These are phyloP conservation scores for Globisporangium paddicum DNA, from an alignment of 352 stramenopile species.

Conservation along the genomic window DNA sequence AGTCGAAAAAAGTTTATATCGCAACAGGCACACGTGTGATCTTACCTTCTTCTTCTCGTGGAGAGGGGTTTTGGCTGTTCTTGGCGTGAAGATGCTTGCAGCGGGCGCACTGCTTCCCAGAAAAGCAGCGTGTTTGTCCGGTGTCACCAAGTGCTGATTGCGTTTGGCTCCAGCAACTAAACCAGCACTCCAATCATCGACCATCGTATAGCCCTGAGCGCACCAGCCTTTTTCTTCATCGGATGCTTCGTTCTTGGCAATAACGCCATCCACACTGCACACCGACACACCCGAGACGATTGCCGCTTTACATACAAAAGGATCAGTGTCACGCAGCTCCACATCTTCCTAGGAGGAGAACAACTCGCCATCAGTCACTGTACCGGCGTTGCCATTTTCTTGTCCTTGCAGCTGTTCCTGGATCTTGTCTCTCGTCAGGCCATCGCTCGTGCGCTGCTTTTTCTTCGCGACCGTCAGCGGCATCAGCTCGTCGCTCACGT, in stretches of 20 bases:
- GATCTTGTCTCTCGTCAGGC: not conserved
- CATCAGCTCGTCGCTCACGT: constrained; percentile 8
- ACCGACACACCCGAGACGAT: constrained; percentile 4
- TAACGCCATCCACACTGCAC: not conserved
- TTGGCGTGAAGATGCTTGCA: constrained; percentile 1
- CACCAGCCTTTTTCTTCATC: not conserved
- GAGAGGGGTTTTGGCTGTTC: constrained; percentile 15
- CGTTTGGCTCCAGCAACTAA: not conserved
- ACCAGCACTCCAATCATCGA: not conserved
- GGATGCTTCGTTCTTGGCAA: not conserved
- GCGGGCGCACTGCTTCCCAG: not conserved
- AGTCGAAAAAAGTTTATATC: constrained; percentile 1
- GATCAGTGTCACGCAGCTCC: constrained; percentile 4
- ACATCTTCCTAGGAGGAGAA: constrained; percentile 54
- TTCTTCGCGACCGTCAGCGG: constrained; percentile 10
- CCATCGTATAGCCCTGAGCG: not conserved
- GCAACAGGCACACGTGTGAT: not conserved
- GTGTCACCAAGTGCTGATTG: constrained; percentile 11
- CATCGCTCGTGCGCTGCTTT: constrained; percentile 1
- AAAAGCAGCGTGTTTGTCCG: constrained; percentile 6
- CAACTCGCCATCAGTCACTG: constrained; percentile 49
- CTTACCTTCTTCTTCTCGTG: constrained; percentile 48
- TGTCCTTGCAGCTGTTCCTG: not conserved
- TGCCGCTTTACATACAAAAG: constrained; percentile 6
- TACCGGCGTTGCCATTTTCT: constrained; percentile 23